Conservation (phyloP, 2,329 filamentous ascomycete genomes). For the Colletotrichum kahawae region DNA sequence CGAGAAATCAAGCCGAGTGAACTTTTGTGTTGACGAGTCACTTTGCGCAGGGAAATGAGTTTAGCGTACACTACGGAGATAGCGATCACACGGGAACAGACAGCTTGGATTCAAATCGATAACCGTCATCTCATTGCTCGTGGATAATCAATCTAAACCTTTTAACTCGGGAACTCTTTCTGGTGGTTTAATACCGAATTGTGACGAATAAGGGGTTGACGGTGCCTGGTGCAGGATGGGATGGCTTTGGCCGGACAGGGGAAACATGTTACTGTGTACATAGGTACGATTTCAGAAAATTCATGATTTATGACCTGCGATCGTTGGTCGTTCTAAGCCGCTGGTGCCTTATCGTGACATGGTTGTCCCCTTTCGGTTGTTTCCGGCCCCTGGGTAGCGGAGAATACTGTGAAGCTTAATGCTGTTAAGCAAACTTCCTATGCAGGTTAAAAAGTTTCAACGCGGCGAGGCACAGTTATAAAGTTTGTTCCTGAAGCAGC, state of each 20-base stretch:
- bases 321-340: neutral
- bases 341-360: neutral
- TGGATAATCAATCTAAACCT: neutral
- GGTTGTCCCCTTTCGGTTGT: neutral
- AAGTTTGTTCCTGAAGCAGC: neutral
- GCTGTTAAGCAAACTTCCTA: neutral
- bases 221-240: neutral
- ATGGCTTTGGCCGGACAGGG: neutral
- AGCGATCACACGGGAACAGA: neutral
- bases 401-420: neutral
- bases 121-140: neutral
- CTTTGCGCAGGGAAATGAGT: slow-evolving; percentile 4
- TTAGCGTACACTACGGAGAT: neutral
- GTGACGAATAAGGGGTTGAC: neutral
- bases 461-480: neutral
- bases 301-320: neutral
- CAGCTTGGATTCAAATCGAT: neutral
- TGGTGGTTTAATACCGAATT: neutral
- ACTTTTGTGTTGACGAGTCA: slow-evolving; percentile 7
- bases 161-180: neutral
- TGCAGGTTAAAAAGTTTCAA: neutral
- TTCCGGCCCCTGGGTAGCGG: neutral
- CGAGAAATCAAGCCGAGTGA: neutral
- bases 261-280: neutral
- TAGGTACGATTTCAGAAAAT: neutral